Base-by-base conservation (phyloP, 352 stramenopile species). In the Phytophthora nicotianae region DNA sequence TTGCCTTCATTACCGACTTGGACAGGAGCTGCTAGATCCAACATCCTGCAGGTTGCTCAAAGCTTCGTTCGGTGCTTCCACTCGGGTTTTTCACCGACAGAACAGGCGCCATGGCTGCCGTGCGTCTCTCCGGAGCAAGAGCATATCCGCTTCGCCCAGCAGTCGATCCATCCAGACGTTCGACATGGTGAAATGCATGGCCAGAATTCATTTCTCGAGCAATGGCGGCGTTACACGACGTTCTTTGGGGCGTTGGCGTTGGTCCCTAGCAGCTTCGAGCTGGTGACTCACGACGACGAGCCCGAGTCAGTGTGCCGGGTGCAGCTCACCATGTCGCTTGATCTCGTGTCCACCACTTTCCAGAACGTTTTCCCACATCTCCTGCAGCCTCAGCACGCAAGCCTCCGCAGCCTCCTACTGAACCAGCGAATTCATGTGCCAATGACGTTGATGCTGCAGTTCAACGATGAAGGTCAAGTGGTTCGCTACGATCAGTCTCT, bases 131-230 rank as follows among this genome's bases (percentile, higher is more conserved):
- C 46, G n/a, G 13, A 0, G 5, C 50, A 61, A 50, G 59, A 61
- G 26, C 68, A 74, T 23, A 43, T 71, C 21, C 24, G 23, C 16
- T 77, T 77, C 26, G 50, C 74, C 7, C 59, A 71, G 32, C 40
- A 57, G 29, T 32, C n/a, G 2, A 43, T 62, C 6, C 57, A 59
- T 17, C 23, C 42, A 7, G 33, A 72, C 10, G 40, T 72, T 1
- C 24, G 16, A 13, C 50, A 64, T 27, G 64, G 64, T 14, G 33
- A 59, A 8, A 19, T 62, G 11, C 38, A 42, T 11, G 68, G 63
- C 0, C 68, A 60, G 14, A 75, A 66, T 26, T 26, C 52, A n/a
- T 65, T 76, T 21, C 32, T 73, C 10, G 68, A 76, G 40, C 68
- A 70, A 29, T 76, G 68, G 68, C 51, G 47, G 5, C 58, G 58